phyloP scores from a whole-genome alignment of 1,139 yeast species.

The Debaryomyces psychrophilus region DNA sequence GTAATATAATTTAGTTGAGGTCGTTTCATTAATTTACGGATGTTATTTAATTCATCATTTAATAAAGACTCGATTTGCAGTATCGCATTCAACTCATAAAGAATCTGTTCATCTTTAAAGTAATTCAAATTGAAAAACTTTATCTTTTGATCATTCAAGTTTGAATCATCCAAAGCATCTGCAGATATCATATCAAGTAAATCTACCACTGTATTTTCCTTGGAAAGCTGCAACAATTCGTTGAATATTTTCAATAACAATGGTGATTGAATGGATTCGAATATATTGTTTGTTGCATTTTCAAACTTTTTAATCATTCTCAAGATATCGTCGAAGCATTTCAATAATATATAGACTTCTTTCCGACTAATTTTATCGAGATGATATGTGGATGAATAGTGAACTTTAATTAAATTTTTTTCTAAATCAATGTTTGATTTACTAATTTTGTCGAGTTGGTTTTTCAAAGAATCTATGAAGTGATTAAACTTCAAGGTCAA shows the following conservation, averaged over 20 bases:
- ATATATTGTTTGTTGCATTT: slow-evolving; percentile 13
- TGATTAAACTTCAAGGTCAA: slow-evolving; percentile 49
- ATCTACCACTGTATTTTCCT: slow-evolving; percentile 25
- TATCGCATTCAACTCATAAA: slow-evolving; percentile 44
- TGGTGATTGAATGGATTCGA: slow-evolving; percentile 22
- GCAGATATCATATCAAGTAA: slow-evolving; percentile 60
- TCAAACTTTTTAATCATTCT: slow-evolving; percentile 31
- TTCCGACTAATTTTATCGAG: slow-evolving; percentile 58
- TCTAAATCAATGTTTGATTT: slow-evolving; percentile 58
- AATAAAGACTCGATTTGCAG: slow-evolving; percentile 48
- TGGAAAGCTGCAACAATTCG: slow-evolving; percentile 22
- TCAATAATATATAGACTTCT: slow-evolving; percentile 65
- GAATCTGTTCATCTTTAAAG: slow-evolving; percentile 44
- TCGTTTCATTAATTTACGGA: slow-evolving; percentile 53
- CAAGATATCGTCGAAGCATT: slow-evolving; percentile 47
- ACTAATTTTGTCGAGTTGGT: slow-evolving; percentile 39
- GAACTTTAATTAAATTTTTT: slow-evolving; percentile 64
- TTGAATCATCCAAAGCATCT: slow-evolving; percentile 56
- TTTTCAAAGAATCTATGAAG: slow-evolving; percentile 55
- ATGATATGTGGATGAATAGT: slow-evolving; percentile 49
- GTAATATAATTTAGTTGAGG: slow-evolving; percentile 61
- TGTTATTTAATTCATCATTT: slow-evolving; percentile 50
- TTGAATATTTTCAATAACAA: slow-evolving; percentile 28
- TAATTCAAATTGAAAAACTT: slow-evolving; percentile 56
- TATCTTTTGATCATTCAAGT: slow-evolving; percentile 46